Percentiles rank a stretch among this genome's conserved stretches.
phyloP scores from a whole-genome alignment of 495 filamentous ascomycete species.

The Sordaria brevicollis region DNA sequence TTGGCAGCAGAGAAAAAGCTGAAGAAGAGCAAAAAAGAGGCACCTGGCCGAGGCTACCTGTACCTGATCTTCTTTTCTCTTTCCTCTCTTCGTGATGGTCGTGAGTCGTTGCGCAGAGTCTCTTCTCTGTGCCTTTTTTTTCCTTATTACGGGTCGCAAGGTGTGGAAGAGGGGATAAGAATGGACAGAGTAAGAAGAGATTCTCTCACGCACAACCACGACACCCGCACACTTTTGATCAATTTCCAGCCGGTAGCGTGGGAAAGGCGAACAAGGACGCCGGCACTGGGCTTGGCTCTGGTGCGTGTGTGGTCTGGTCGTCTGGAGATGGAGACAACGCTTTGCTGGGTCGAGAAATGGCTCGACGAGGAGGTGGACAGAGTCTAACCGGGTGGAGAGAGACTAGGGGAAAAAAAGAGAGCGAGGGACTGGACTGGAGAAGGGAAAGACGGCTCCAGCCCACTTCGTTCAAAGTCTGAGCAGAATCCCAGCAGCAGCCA shows the following conservation, averaged over 20 bases:
- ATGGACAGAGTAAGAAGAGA: background rate
- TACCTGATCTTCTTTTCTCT: background rate
- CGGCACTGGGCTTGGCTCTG: background rate
- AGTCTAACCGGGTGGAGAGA: background rate
- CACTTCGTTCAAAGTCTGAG: background rate
- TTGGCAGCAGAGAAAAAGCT: too few species aligned
- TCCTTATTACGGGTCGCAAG: background rate
- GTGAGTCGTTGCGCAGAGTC: background rate
- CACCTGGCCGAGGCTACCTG: background rate
- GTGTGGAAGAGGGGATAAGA: background rate
- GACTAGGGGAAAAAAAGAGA: background rate
- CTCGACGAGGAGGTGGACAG: background rate
- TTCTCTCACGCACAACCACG: background rate
- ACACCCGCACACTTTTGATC: background rate
- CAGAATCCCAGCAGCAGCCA: background rate
- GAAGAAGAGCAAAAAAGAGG: background rate
- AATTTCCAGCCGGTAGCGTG: background rate
- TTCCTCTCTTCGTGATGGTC: background rate
- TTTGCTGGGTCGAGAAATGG: background rate
- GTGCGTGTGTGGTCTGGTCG: background rate
- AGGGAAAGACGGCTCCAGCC: background rate
- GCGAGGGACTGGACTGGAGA: too few species aligned
- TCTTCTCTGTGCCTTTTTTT: background rate
- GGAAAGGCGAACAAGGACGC: background rate
- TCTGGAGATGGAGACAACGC: background rate